Evolutionary conservation across 345 rosid species (phyloP), one percentile per base, ranked within the genome.

Genomic region (Salix arbutifolia): DNA sequence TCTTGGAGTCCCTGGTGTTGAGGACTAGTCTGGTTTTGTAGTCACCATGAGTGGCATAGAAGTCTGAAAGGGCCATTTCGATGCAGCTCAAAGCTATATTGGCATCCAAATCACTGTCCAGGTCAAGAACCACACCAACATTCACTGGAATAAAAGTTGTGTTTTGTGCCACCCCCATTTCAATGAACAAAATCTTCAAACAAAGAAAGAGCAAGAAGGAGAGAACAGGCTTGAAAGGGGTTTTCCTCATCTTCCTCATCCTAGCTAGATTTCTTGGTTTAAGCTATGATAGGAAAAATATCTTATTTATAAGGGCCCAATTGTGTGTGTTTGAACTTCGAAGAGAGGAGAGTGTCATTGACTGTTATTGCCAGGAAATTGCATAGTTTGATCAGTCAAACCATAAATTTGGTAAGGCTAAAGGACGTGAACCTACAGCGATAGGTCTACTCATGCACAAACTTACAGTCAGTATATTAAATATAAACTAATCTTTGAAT

Each of bases 101-200:
- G 30, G 83, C 89, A 7, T 48, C 9, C 13, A 0, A n/a, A 0
- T 5, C 50, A 23, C 37, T 35, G 7, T 85, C 86, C 21, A 78
- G 19, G 65, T 90, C 91, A 4, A 92, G 80, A 79, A 86, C 78
- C 68, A 90, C 83, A 5, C 94, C 96, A 0, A 90, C 87, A 6
- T 79, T 80, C 42, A 89, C 89, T 17, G 78, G 77, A 4, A 70
- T 56, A 56, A 25, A n/a, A 8, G 25, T 17, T 33, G 73, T 50
- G 67, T 77, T 80, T 46, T 78, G 62, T 5, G 83, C 71, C 80
- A 73, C 35, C 30, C 5, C 52, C 61, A 30, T n/a, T 71, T 40
- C 33, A 30, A 23, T 16, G 17, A 23, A 13, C 18, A 21, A 38
- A 17, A 25, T 19, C 52, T 38, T 67, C 1, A n/a, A 21, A 19